Conservation (phyloP, 257 asterid genomes). For the Nicotiana knightiana region DNA sequence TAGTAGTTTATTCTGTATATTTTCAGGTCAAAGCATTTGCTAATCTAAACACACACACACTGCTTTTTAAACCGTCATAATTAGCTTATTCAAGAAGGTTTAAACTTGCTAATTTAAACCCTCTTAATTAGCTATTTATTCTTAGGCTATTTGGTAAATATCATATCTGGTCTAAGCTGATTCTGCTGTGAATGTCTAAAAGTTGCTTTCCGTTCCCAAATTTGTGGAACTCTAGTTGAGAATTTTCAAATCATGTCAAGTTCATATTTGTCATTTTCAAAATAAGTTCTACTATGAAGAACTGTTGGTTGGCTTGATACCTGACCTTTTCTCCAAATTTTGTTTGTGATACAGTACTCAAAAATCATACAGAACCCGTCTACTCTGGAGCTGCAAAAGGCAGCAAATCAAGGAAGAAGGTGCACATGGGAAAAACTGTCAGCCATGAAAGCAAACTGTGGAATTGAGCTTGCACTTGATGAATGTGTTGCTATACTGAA, state of each 20-base stretch:
- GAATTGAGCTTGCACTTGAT: slow-evolving; percentile 75
- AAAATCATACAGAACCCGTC: slow-evolving; percentile 78
- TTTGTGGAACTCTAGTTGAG: not conserved
- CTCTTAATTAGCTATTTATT: not conserved
- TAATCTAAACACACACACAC: not conserved
- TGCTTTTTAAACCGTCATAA: too few species aligned
- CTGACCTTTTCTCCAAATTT: not conserved
- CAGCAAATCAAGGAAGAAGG: slow-evolving; percentile 77
- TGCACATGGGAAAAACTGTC: slow-evolving; percentile 89
- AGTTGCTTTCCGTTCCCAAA: not conserved
- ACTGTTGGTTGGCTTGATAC: not conserved
- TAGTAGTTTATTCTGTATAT: not conserved
- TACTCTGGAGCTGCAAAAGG: slow-evolving; percentile 60
- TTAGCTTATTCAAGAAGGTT: not conserved
- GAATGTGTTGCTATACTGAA: slow-evolving; percentile 70
- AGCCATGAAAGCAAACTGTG: slow-evolving; percentile 74
- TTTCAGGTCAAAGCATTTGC: not conserved
- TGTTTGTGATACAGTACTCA: slow-evolving; percentile 39
- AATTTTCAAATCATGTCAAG: not conserved
- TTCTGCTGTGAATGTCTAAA: not conserved
- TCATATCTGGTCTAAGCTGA: not conserved
- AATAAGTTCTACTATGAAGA: not conserved
- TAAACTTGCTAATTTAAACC: not conserved
- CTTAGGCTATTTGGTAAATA: not conserved
- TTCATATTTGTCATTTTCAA: not conserved